phyloP scores from a whole-genome alignment of 495 filamentous ascomycete genomes.

The Aspergillus haitiensis region DNA sequence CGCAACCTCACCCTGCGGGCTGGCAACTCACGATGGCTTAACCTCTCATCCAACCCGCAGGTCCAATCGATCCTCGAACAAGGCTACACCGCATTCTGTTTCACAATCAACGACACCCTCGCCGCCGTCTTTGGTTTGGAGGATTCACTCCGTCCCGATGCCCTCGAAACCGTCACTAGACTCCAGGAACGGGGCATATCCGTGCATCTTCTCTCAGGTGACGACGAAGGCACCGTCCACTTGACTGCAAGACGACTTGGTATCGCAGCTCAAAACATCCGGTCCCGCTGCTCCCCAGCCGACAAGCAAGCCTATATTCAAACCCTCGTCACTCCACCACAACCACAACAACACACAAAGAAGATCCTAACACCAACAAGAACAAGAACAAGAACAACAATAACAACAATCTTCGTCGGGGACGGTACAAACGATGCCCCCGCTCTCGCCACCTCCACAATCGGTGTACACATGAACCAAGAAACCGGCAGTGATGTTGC shows the following conservation, averaged over 20 bases:
- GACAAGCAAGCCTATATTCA: conserved; percentile 67
- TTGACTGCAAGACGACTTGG: conserved; percentile 52
- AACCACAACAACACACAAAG: too few species aligned
- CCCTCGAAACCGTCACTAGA: conserved; percentile 44
- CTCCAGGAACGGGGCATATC: conserved; percentile 58
- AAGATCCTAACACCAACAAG: too few species aligned
- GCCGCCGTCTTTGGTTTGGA: conserved; percentile 59
- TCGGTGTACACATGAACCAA: conserved; percentile 47
- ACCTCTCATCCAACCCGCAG: conserved; percentile 30
- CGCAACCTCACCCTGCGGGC: conserved; percentile 48
- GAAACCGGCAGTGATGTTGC: not conserved
- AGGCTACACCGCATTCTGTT: conserved; percentile 62
- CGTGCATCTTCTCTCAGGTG: conserved; percentile 68
- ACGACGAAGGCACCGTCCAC: conserved; percentile 60
- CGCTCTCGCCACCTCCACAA: conserved; percentile 66
- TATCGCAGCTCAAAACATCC: conserved; percentile 50
- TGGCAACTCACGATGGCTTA: conserved; percentile 67
- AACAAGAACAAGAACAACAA: too few species aligned
- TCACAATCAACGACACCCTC: conserved; percentile 53
- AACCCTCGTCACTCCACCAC: too few species aligned
- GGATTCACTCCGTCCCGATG: conserved; percentile 60
- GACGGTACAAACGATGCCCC: conserved; percentile 81
- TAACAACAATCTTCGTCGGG: too few species aligned
- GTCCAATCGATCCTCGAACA: conserved; percentile 46
- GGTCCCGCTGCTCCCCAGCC: conserved; percentile 54